These are phyloP conservation scores for Magnaporthiopsis poae DNA, from an alignment of 2,329 filamentous ascomycete species.

Conservation along the genomic window DNA sequence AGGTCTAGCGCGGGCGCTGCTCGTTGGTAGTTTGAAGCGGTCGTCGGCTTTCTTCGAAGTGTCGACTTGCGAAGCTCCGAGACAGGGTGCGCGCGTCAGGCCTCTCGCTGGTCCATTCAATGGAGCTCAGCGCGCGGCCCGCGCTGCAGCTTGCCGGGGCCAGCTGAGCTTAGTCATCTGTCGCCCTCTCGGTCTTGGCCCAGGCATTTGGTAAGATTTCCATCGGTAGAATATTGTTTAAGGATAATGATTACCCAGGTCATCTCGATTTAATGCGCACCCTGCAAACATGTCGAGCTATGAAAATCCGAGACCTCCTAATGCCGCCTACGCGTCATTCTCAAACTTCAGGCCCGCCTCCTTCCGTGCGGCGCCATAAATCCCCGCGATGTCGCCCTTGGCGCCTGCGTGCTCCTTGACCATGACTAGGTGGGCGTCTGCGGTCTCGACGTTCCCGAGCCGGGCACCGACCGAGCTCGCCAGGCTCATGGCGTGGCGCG, in stretches of 20 bases:
- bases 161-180: neutral
- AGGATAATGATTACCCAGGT: too few species aligned
- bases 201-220: too few species aligned
- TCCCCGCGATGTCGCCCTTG: conserved; percentile 67
- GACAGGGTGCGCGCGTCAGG: neutral
- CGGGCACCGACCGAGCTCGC: conserved; percentile 53
- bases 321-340: conserved; percentile 33
- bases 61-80: neutral
- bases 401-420: conserved; percentile 59
- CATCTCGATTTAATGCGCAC: too few species aligned
- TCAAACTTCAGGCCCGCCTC: conserved; percentile 67
- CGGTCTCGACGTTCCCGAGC: conserved; percentile 56
- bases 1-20: too few species aligned
- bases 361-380: conserved; percentile 71
- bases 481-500: conserved; percentile 59
- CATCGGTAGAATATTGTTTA: too few species aligned
- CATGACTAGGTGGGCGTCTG: conserved; percentile 55
- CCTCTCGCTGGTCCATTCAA: neutral
- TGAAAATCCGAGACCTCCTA: neutral
- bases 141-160: neutral
- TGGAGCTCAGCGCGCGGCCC: neutral
- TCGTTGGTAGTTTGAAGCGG: too few species aligned
- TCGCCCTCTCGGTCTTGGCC: too few species aligned
- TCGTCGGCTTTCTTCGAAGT: neutral
- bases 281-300: too few species aligned